Conservation (phyloP, 192 early-diverging fungal genomes). For the Mortierella claussenii region DNA sequence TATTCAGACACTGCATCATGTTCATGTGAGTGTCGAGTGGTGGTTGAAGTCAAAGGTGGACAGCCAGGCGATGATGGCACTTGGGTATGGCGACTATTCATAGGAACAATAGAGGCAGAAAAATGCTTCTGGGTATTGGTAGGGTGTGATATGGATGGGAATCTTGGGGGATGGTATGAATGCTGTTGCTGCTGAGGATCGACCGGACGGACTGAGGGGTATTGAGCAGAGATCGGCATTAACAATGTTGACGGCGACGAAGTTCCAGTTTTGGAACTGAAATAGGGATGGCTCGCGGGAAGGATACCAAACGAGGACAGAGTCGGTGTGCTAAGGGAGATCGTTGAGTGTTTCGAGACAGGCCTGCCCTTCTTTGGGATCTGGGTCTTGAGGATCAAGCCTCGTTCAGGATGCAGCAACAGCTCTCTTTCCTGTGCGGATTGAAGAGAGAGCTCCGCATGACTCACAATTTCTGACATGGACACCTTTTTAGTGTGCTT, state of each 20-base stretch:
- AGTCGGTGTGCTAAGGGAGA: slow-evolving; percentile 26
- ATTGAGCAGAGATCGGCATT: too few relatives aligned
- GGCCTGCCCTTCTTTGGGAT: slow-evolving; percentile 51
- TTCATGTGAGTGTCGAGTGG: slow-evolving; percentile 14
- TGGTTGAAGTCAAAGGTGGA: slow-evolving; percentile 11
- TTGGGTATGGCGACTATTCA: too few relatives aligned
- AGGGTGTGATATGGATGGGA: too few relatives aligned
- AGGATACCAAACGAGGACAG: slow-evolving; percentile 25
- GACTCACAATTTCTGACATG: not conserved
- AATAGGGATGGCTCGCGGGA: slow-evolving; percentile 29
- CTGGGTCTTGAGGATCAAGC: slow-evolving; percentile 43
- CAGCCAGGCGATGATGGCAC: slow-evolving; percentile 30
- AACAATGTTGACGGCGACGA: too few relatives aligned
- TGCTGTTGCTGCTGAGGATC: too few relatives aligned
- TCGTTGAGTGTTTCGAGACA: slow-evolving; percentile 28
- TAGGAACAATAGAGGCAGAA: too few relatives aligned
- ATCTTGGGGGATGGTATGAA: too few relatives aligned
- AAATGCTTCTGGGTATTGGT: not conserved
- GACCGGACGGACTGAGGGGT: not conserved
- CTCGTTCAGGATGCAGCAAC: slow-evolving; percentile 38
- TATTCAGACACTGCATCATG: not conserved
- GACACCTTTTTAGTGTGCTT: slow-evolving; percentile 35
- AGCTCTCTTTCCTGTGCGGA: not conserved
- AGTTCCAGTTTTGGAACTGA: slow-evolving; percentile 11
- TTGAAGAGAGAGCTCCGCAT: not conserved